Evolutionary conservation across 768 basidiomycete species (phyloP), one percentile per base, ranked within the genome.

Genomic region (Tylopilus rubrobrunneus): DNA sequence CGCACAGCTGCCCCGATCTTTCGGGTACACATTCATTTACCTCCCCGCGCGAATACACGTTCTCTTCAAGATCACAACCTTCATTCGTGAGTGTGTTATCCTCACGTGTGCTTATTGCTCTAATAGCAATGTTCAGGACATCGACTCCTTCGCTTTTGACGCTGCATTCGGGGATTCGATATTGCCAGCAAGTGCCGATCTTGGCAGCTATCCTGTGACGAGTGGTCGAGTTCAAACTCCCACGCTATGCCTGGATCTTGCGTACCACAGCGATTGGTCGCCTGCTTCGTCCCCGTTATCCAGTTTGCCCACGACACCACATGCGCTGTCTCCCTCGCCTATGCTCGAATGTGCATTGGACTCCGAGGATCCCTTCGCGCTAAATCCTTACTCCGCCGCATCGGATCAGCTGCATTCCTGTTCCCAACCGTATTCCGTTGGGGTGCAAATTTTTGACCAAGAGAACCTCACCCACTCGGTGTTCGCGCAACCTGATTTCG

Each of bases 31-130:
- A 71, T 50, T 68, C 75, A 7, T 75, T 74, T 49, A 63, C 68
- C 48, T 58, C 70, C 11, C 67, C 69, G 40, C 51, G 67, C 15
- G 33, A 49, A 47, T 67, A 62, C 41, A 55, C 63, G 2, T 69
- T 70, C 56, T 27, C 68, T 56, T 46, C 50, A 8, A 78, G 78
- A 57, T 70, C 74, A 19, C 77, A 81, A 61, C 67, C 78, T 29
- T 72, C 75, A 12, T 78, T 80, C 60, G 83, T 84, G 70, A 69
- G 80, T 75, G 5, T 23, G 9, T 45, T 56, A 12, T 7, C n/a
- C 25, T 48, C 17, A 45, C 14, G 21, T 33, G 12, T 48, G 53
- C 15, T 50, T 51, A 33, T 55, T 23, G 19, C 23, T 8, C 45
- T 61, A 5, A 64, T 29, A 5, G 15, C 34, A 25, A 9, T 15